Base-by-base conservation (phyloP, 1,284 basidiomycete species). In the Tilletia setariae region DNA sequence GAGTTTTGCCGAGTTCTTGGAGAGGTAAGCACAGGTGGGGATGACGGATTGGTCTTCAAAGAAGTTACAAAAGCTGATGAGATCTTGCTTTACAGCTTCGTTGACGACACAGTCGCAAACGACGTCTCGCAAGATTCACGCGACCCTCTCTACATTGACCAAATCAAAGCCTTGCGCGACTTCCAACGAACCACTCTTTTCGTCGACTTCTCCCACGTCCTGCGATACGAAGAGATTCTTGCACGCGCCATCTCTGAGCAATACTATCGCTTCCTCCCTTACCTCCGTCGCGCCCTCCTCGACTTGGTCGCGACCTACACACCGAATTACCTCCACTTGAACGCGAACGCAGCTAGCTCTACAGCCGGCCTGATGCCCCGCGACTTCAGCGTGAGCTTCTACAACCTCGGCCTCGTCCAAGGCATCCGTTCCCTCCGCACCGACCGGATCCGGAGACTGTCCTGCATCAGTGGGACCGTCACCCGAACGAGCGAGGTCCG, bases 401-500 rank as follows among this genome's bases (percentile, higher is more conserved):
- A 97, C 84, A 91, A 93, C 79, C 87, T 99, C n/a, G 92, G 93
- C 9, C 86, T 98, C 30, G 92, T 94, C 9, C 91, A 90, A 43
- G 94, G 94, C 9, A 98, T 99, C 68, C 91, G 96, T n/a, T 92
- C 96, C 74, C 85, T 99, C 62, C 87, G 79, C 51, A 81, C 79
- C 28, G 76, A 80, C 65, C 78, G 78, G 21, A 72, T 82, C 46
- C 79, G 80, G 44, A 72, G 75, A 49, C 74, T 82, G 43, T 70
- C 79, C 13, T 74, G 77, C 7, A 79, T 82, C 68, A 75, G 68
- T 43, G 80, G 80, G 43, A 82, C 80, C 11, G 96, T 99, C 32
- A 99, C 96, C 1, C 87, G 96, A 63, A 99, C 96, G 1, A 94
- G 92, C 74, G 96, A 99, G 85, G 96, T 98, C 61, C 87, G 96